Percentiles rank a stretch among this genome's conserved stretches.
Conservation (phyloP, 176 grass and related monocot genomes). For the Aegilops umbellulata region DNA sequence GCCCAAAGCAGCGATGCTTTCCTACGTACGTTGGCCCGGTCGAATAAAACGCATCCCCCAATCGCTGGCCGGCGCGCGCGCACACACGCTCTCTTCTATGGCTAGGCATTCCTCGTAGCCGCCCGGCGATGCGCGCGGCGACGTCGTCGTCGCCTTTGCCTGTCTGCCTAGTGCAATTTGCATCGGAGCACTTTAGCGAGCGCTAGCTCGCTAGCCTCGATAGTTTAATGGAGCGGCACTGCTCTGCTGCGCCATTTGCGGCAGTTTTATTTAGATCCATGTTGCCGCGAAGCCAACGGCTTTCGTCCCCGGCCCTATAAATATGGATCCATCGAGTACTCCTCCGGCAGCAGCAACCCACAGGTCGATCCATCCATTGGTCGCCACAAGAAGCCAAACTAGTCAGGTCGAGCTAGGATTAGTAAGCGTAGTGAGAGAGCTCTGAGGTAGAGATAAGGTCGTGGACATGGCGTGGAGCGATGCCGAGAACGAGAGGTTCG, state of each 20-base stretch:
- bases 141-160: not conserved
- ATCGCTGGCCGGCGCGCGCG: constrained; percentile 9
- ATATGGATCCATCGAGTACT: not conserved
- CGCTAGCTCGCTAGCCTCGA: not conserved
- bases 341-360: not conserved
- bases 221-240: constrained; percentile 15
- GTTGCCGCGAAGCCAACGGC: not conserved
- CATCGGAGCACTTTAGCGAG: constrained; percentile 31
- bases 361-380: not conserved
- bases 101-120: constrained; percentile 2
- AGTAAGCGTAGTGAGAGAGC: not conserved
- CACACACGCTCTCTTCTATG: not conserved
- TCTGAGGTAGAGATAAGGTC: not conserved
- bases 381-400: not conserved
- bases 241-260: constrained; percentile 12
- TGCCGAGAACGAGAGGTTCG: constrained; percentile 53
- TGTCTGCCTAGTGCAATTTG: constrained; percentile 14
- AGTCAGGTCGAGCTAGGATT: not conserved
- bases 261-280: constrained; percentile 15
- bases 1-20: constrained; percentile 43
- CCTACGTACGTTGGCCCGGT: constrained; percentile 30
- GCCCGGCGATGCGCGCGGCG: not conserved
- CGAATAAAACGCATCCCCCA: constrained; percentile 45
- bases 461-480: constrained; percentile 38
- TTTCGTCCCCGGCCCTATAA: constrained; percentile 31